Evolutionary conservation across 306 rosid genomes (phyloP), one percentile per base, ranked within the genome.

Genomic region (Casuarina equisetifolia): DNA sequence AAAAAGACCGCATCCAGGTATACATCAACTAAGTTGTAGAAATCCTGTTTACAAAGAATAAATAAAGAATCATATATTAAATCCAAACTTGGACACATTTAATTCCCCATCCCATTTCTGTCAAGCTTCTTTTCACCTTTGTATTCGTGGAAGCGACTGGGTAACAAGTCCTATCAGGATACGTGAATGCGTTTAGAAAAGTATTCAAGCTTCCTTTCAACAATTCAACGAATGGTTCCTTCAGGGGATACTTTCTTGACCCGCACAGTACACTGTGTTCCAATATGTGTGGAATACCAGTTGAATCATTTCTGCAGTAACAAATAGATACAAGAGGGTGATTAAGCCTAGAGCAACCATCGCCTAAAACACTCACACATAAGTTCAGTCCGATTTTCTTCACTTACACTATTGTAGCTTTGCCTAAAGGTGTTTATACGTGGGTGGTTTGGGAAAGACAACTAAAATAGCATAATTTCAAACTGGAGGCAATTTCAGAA

Each of bases 1-100:
- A 96, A 96, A 91, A 96, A 96, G 49, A 96, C 99, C 2, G 99
- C 99, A 74, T 96, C 98, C 63, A 96, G 91, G 88, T 96, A 96
- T 61, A 96, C 99, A 69, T 96, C 98, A 17, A 96, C 98, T 80
- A 92, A 84, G 76, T 96, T 96, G 76, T 96, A 96, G 85, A 96
- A 95, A 82, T 95, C 99, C 96, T 91, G 88, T 82, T 73, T 2
- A 20, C n/a, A 43, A 76, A 76, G 72, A 83, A 51, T 40, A 13
- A 55, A 71, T 62, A 62, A 53, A 75, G 52, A 74, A 50, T 39
- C 38, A 54, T 58, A 61, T 59, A 53, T 79, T 52, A 69, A 66
- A 52, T 39, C 53, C 64, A 57, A 6, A 52, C 39, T 40, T 25
- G 66, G 73, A 69, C 61, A 57, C 40, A 45, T 49, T 15, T 52